phyloP scores from a whole-genome alignment of 345 rosid species.

The Acer saccharum region DNA sequence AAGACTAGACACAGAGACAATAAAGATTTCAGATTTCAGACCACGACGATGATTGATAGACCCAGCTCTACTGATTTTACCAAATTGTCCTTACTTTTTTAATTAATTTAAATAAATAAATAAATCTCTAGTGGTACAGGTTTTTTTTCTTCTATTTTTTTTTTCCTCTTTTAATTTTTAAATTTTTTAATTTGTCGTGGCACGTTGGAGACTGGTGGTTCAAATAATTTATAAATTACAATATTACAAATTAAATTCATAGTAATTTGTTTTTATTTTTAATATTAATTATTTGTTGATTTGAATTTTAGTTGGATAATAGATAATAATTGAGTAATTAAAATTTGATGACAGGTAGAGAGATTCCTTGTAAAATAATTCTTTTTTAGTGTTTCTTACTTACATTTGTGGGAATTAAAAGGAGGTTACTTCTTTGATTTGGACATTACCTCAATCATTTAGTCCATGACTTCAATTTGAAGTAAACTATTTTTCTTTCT shows the following conservation, averaged over 20 bases:
- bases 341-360: not conserved
- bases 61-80: slow-evolving; percentile 9
- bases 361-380: slow-evolving; percentile 9
- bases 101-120: not conserved
- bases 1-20: not conserved
- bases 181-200: not conserved
- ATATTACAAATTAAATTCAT: not conserved
- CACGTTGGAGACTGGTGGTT: not conserved
- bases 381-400: no score
- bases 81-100: slow-evolving; percentile 22
- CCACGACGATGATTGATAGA: slow-evolving; percentile 18
- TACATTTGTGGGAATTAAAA: no score
- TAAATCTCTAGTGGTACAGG: not conserved
- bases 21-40: slow-evolving; percentile 23
- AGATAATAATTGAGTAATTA: not conserved
- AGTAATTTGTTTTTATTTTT: not conserved
- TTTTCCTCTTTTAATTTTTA: not conserved
- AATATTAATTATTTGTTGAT: no score
- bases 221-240: not conserved
- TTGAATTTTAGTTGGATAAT: not conserved
- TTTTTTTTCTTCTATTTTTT: not conserved
- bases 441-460: not conserved
- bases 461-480: no score
- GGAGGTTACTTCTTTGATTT: not conserved
- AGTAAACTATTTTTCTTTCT: no score